A percentile compares a stretch with the other conserved stretches of the same genome.
Evolutionary conservation across 1,284 basidiomycete species (phyloP).

Genomic region (Ustilago loliicola): DNA sequence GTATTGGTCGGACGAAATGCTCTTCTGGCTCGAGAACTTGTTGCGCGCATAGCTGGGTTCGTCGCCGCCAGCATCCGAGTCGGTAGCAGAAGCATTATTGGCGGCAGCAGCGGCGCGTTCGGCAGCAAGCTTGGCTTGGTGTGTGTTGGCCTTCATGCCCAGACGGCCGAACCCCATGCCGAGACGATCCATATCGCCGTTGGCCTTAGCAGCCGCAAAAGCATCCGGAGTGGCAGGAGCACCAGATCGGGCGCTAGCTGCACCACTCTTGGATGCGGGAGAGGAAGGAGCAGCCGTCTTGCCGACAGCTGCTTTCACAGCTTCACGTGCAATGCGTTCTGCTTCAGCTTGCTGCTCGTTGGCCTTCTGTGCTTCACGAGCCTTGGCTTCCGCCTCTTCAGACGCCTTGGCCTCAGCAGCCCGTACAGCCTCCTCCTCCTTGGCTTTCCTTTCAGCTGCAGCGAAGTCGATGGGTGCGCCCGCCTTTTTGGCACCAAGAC

Average conservation of each 20-base stretch:
- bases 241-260: slow-evolving; percentile 24
- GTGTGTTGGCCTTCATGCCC: slow-evolving; percentile 73
- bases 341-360: slow-evolving; percentile 53
- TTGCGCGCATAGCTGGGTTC: slow-evolving; percentile 85
- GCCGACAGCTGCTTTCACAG: slow-evolving; percentile 51
- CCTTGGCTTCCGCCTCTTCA: slow-evolving; percentile 54
- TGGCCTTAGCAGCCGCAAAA: slow-evolving; percentile 70
- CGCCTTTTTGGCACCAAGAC: slow-evolving; percentile 64
- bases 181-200: slow-evolving; percentile 76
- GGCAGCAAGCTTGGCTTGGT: slow-evolving; percentile 54
- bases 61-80: slow-evolving; percentile 52
- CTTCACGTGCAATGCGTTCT: slow-evolving; percentile 58
- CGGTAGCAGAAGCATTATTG: slow-evolving; percentile 37
- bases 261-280: slow-evolving; percentile 17
- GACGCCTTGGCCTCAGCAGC: slow-evolving; percentile 46
- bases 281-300: slow-evolving; percentile 30
- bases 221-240: slow-evolving; percentile 31
- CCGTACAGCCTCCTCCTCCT: slow-evolving; percentile 59
- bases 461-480: slow-evolving; percentile 66
- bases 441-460: slow-evolving; percentile 65
- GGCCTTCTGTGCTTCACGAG: slow-evolving; percentile 45
- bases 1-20: slow-evolving; percentile 94
- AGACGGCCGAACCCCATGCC: slow-evolving; percentile 86
- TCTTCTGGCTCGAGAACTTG: slow-evolving; percentile 90
- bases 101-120: slow-evolving; percentile 50